A percentile compares a stretch with the other conserved stretches of the same genome.
phyloP scores from a whole-genome alignment of 257 asterid genomes.

The Cynanchum wilfordii region DNA sequence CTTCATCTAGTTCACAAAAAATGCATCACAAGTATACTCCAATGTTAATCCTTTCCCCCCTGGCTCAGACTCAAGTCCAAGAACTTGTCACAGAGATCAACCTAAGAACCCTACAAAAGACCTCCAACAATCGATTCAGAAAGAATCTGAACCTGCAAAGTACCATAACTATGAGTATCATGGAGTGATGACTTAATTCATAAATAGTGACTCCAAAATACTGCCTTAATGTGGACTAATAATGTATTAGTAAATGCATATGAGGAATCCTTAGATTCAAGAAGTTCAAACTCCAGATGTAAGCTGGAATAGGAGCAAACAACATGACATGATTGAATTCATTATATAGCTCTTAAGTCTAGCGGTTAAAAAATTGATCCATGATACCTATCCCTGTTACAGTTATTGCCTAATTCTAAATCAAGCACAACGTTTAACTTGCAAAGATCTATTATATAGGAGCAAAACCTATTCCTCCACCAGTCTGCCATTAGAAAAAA shows the following conservation, averaged over 20 bases:
- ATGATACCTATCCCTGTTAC: background rate
- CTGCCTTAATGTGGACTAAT: background rate
- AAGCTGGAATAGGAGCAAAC: background rate
- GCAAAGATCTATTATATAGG: background rate
- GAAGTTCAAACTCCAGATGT: background rate
- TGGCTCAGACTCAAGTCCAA: constrained; percentile 8
- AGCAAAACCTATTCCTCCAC: background rate
- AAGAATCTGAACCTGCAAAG: constrained; percentile 23
- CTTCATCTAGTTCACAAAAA: constrained; percentile 69
- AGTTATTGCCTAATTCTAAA: background rate
- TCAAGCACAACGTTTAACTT: too few relatives aligned
- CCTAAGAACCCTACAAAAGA: constrained; percentile 4
- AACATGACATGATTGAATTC: background rate
- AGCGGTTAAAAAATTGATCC: background rate
- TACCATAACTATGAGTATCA: background rate
- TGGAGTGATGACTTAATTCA: background rate
- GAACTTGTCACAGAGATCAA: background rate
- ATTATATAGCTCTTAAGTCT: background rate
- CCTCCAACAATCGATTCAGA: constrained; percentile 13
- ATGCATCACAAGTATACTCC: constrained; percentile 37
- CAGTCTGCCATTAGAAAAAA: background rate
- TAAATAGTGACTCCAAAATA: background rate
- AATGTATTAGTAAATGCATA: background rate
- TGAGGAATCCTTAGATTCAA: background rate
- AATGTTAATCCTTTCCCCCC: background rate